These are phyloP conservation scores for Calonectria pteridis DNA, from an alignment of 2,329 filamentous ascomycete genomes.

Conservation along the genomic window DNA sequence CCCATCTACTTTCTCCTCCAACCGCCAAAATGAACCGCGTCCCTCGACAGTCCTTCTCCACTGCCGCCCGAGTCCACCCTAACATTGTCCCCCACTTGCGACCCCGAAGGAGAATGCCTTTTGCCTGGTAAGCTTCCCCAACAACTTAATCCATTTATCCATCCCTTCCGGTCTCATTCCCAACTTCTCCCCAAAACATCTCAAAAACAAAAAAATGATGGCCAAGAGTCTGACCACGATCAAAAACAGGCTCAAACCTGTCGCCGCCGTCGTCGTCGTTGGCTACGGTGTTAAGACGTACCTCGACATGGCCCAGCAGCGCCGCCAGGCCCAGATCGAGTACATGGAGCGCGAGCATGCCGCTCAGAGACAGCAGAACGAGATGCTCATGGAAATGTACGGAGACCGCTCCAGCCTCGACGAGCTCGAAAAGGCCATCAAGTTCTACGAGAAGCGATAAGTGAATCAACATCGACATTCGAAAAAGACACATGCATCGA, in stretches of 20 bases:
- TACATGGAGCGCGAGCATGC: slow-evolving; percentile 50
- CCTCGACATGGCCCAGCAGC: slow-evolving; percentile 44
- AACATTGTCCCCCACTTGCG: slow-evolving; percentile 46
- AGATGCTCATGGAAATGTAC: slow-evolving; percentile 62
- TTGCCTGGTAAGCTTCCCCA: slow-evolving; percentile 37
- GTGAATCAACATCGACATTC: slow-evolving; percentile 22
- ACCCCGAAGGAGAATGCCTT: slow-evolving; percentile 41
- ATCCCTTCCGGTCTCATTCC: background rate
- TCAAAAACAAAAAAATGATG: background rate
- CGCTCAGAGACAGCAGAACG: slow-evolving; percentile 53
- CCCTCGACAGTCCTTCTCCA: slow-evolving; percentile 45
- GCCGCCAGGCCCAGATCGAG: slow-evolving; percentile 45
- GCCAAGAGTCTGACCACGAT: slow-evolving; percentile 25
- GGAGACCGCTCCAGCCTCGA: slow-evolving; percentile 63
- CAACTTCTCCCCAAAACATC: background rate
- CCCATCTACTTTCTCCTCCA: slow-evolving; percentile 15
- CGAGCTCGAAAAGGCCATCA: slow-evolving; percentile 61
- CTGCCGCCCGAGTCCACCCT: slow-evolving; percentile 44
- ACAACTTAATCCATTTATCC: slow-evolving; percentile 12
- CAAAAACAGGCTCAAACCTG: slow-evolving; percentile 48
- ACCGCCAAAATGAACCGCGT: slow-evolving; percentile 41
- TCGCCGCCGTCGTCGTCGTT: slow-evolving; percentile 47
- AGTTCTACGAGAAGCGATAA: slow-evolving; percentile 58
- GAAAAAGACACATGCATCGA: slow-evolving; percentile 7
- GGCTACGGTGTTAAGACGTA: slow-evolving; percentile 53